Evolutionary conservation across 2,329 filamentous ascomycete genomes (phyloP).

Genomic region (Aureobasidium namibiae): DNA sequence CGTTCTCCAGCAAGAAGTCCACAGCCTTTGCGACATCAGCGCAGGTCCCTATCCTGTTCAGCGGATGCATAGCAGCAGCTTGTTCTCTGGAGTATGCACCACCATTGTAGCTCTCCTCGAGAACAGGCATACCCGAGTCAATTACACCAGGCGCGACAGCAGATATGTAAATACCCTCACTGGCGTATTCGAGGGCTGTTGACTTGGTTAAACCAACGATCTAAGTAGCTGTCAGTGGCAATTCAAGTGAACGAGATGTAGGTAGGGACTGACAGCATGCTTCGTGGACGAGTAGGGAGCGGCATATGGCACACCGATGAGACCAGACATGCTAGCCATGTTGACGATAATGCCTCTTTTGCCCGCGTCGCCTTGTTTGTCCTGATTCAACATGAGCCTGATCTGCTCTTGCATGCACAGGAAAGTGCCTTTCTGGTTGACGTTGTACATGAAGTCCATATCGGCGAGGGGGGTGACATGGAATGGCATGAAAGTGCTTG

Average conservation of each 20-base stretch:
- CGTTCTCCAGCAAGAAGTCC: background rate
- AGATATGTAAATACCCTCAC: background rate
- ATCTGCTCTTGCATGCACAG: conserved; percentile 4
- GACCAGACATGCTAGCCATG: background rate
- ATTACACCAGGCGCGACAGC: background rate
- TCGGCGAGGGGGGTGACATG: background rate
- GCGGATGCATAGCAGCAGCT: background rate
- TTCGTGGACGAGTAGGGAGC: background rate
- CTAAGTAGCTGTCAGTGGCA: background rate
- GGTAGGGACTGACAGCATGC: background rate
- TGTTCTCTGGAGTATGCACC: background rate
- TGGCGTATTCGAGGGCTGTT: background rate
- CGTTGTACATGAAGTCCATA: background rate
- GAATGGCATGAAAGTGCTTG: background rate
- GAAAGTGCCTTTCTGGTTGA: background rate
- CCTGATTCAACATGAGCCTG: conserved; percentile 2
- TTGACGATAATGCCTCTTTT: background rate
- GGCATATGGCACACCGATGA: background rate
- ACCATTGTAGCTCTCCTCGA: background rate
- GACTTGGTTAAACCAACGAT: background rate
- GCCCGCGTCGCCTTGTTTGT: background rate
- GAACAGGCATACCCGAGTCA: background rate
- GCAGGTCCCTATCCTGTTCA: background rate
- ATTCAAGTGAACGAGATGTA: background rate
- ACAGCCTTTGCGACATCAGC: background rate